Conservation (phyloP, 768 basidiomycete species). For the Royoungia palumana region DNA sequence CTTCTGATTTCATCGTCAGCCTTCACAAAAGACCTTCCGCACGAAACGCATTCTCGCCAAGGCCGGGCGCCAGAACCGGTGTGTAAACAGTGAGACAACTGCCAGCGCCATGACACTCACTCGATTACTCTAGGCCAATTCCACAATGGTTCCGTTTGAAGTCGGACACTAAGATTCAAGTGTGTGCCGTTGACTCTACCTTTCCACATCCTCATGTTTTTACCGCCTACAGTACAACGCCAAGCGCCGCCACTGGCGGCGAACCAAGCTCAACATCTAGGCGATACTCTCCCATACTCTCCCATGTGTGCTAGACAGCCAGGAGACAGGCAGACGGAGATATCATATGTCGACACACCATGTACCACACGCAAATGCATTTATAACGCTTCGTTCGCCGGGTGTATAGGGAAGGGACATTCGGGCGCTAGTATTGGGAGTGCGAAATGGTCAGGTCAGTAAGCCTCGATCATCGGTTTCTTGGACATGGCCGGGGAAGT, state of each 20-base stretch:
- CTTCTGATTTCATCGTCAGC: slow-evolving; percentile 46
- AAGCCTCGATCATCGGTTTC: no score
- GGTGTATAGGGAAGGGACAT: no score
- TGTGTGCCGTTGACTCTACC: slow-evolving; percentile 26
- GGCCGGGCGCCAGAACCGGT: slow-evolving; percentile 95
- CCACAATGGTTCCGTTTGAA: slow-evolving; percentile 99
- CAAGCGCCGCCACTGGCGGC: slow-evolving; percentile 98
- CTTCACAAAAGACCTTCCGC: slow-evolving; percentile 98
- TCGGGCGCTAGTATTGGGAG: not conserved
- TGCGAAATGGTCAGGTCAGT: not conserved
- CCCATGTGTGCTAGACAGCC: not conserved
- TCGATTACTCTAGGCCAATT: slow-evolving; percentile 63
- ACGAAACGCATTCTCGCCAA: slow-evolving; percentile 98
- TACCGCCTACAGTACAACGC: slow-evolving; percentile 67
- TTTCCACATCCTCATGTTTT: not conserved
- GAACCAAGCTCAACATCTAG: slow-evolving; percentile 98
- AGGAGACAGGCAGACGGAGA: slow-evolving; percentile 14
- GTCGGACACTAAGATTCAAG: slow-evolving; percentile 93
- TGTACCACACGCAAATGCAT: slow-evolving; percentile 29
- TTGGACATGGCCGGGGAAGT: no score
- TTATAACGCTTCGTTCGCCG: slow-evolving; percentile 1
- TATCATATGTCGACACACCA: slow-evolving; percentile 15
- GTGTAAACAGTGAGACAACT: slow-evolving; percentile 20
- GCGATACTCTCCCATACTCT: no score
- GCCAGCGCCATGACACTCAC: no score